A percentile compares a stretch with the other conserved stretches of the same genome.
Conservation (phyloP, 164 flowering plant species). For the Magnolia sinica region DNA sequence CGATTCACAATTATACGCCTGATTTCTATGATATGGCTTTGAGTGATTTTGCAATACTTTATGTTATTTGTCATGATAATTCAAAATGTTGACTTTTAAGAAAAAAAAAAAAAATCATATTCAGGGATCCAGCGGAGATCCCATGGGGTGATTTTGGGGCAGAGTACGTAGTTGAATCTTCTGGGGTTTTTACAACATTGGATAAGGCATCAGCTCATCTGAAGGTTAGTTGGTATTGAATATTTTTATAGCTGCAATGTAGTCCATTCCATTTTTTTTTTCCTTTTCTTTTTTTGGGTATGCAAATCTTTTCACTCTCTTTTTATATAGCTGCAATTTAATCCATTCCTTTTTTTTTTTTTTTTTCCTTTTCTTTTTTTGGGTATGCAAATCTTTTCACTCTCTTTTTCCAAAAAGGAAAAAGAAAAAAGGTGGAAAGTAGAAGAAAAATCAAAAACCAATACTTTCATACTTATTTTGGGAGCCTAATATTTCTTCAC, state of each 20-base stretch:
- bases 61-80: too few relatives aligned
- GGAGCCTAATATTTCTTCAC: background rate
- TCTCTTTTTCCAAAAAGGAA: background rate
- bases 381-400: background rate
- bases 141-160: constrained; percentile 95
- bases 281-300: background rate
- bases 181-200: constrained; percentile 87
- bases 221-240: constrained; percentile 43
- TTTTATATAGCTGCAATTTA: background rate
- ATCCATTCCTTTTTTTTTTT: background rate
- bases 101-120: background rate
- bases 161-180: constrained; percentile 95
- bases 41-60: too few relatives aligned
- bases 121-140: constrained; percentile 86
- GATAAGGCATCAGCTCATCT: constrained; percentile 80
- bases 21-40: too few relatives aligned
- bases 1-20: too few relatives aligned
- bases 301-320: background rate
- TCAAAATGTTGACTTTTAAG: background rate
- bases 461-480: background rate
- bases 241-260: background rate
- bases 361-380: background rate
- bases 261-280: background rate
- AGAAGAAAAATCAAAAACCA: background rate
- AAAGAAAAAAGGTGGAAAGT: background rate